phyloP scores from a whole-genome alignment of 2,329 filamentous ascomycete genomes.

The Neophaeococcomyces aloes region DNA sequence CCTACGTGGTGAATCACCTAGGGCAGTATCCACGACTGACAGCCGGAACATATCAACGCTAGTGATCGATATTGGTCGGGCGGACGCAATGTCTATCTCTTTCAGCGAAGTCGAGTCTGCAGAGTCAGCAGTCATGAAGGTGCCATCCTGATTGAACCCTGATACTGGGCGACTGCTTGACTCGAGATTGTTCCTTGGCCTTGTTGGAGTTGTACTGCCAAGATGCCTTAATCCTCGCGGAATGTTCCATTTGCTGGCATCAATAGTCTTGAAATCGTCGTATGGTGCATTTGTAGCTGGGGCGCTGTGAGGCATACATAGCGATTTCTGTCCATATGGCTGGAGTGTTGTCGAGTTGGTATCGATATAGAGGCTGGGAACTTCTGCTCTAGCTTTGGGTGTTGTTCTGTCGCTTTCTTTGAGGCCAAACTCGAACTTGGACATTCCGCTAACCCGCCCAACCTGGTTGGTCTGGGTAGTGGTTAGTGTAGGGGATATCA shows the following conservation, averaged over 20 bases:
- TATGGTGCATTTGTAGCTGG: slow-evolving; percentile 7
- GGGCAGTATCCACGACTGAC: slow-evolving; percentile 6
- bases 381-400: background rate
- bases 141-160: background rate
- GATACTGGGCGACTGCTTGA: background rate
- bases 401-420: background rate
- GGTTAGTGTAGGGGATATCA: too few relatives aligned
- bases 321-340: background rate
- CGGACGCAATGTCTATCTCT: background rate
- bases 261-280: slow-evolving; percentile 13
- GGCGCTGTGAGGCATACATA: background rate
- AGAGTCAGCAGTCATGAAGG: background rate
- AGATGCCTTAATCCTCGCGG: background rate
- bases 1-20: slow-evolving; percentile 19
- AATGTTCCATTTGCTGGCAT: slow-evolving; percentile 12
- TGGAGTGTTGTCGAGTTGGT: background rate
- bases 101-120: background rate
- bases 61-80: slow-evolving; percentile 17
- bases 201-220: background rate
- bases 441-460: background rate
- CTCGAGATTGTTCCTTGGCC: background rate
- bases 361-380: background rate
- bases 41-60: slow-evolving; percentile 15
- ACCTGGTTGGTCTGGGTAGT: too few relatives aligned
- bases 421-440: slow-evolving; percentile 7